Conservation (phyloP, 2,329 filamentous ascomycete species). For the Aureobasidium sp. region DNA sequence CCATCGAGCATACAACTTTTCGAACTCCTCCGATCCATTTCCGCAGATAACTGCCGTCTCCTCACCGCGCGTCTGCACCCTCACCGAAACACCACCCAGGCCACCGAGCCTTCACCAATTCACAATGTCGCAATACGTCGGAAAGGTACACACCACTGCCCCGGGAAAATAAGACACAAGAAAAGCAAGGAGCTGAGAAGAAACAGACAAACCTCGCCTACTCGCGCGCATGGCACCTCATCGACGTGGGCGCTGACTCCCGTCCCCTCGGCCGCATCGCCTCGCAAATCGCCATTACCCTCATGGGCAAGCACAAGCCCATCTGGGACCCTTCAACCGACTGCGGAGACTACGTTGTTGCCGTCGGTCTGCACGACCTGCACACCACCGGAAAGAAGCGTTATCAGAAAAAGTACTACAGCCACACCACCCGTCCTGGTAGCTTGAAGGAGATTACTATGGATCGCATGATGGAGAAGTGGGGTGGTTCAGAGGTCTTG, state of each 20-base stretch:
- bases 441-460: constrained; percentile 82
- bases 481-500: constrained; percentile 85
- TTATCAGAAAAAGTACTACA: constrained; percentile 91
- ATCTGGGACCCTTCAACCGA: constrained; percentile 96
- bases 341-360: constrained; percentile 98
- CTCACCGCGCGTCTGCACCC: background rate
- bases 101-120: constrained; percentile 1
- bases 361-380: constrained; percentile 78
- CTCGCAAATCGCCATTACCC: constrained; percentile 71
- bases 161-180: background rate
- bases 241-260: constrained; percentile 58
- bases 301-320: constrained; percentile 99
- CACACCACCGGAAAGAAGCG: constrained; percentile 87
- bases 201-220: constrained; percentile 87
- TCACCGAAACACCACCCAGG: background rate
- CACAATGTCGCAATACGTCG: constrained; percentile 70
- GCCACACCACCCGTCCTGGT: constrained; percentile 84
- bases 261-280: constrained; percentile 87
- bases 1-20: background rate
- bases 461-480: constrained; percentile 90
- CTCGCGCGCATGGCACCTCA: constrained; percentile 89
- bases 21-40: background rate
- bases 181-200: background rate
- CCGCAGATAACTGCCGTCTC: background rate
- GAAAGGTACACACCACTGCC: constrained; percentile 47